Conservation (phyloP, 306 rosid genomes). For the Sechiopsis laciniata region DNA sequence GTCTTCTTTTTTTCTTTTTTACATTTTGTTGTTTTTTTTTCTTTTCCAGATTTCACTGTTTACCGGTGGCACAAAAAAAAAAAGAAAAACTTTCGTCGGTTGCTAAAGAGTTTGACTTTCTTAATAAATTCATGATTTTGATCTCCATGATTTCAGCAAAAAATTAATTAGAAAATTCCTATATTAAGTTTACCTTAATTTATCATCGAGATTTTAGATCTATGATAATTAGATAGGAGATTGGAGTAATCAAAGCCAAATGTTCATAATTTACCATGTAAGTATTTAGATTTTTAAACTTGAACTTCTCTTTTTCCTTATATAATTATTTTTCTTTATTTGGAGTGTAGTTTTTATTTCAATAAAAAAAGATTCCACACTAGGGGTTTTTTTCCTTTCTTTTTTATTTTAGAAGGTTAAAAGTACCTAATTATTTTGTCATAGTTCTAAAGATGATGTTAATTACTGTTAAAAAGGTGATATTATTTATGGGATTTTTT, state of each 20-base stretch:
- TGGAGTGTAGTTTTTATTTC: not conserved
- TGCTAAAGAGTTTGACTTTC: constrained; percentile 9
- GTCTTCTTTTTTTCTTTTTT: not conserved
- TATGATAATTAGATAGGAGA: not conserved
- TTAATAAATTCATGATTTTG: not conserved
- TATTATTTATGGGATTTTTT: not conserved
- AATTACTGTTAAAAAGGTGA: too few species aligned
- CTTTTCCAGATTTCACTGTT: not conserved
- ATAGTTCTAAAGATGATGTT: too few species aligned
- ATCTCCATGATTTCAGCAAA: not conserved
- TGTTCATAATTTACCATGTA: not conserved
- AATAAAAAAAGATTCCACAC: not conserved
- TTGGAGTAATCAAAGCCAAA: not conserved
- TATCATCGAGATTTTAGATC: not conserved
- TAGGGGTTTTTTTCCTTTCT: too few species aligned
- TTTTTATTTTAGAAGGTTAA: not conserved
- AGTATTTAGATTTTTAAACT: not conserved
- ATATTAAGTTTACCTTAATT: not conserved
- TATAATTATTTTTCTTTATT: not conserved
- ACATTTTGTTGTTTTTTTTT: not conserved
- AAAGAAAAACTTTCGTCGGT: not conserved
- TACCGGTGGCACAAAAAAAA: not conserved
- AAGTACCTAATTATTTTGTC: too few species aligned
- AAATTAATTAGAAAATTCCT: not conserved
- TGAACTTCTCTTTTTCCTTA: not conserved